A percentile compares a stretch with the other conserved stretches of the same genome.
phyloP scores from a whole-genome alignment of 202 grass and related monocot species.

The Tripidium arundinaceum region DNA sequence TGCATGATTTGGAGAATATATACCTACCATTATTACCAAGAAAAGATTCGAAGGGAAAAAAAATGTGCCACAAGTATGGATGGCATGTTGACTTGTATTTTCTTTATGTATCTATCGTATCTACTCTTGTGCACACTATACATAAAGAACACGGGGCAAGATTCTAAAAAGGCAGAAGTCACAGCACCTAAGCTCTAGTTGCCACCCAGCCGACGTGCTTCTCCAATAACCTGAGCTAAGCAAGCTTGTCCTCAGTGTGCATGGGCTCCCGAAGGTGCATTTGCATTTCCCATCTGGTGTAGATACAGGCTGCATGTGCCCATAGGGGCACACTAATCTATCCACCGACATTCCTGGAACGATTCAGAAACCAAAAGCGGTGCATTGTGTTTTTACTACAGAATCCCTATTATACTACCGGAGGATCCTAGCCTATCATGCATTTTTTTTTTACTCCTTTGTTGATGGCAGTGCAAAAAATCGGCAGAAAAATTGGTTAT shows the following conservation, averaged over 20 bases:
- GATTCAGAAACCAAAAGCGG: not conserved
- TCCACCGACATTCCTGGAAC: not conserved
- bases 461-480: not conserved
- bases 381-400: not conserved
- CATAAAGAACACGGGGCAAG: not conserved
- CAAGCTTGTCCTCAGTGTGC: not conserved
- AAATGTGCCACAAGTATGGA: conserved; percentile 14
- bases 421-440: not conserved
- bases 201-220: not conserved
- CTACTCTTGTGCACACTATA: not conserved
- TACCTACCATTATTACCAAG: conserved; percentile 24
- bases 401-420: not conserved
- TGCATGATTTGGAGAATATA: conserved; percentile 34
- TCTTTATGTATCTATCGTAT: not conserved
- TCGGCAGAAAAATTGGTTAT: not conserved
- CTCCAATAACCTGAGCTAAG: not conserved
- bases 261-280: not conserved
- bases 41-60: conserved; percentile 23
- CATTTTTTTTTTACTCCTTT: not conserved
- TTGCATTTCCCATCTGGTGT: not conserved
- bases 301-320: not conserved
- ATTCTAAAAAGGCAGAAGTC: not conserved
- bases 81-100: not conserved
- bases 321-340: not conserved
- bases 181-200: not conserved